Conservation (phyloP, 2,329 filamentous ascomycete species). For the Sarocladiaceae sp. region DNA sequence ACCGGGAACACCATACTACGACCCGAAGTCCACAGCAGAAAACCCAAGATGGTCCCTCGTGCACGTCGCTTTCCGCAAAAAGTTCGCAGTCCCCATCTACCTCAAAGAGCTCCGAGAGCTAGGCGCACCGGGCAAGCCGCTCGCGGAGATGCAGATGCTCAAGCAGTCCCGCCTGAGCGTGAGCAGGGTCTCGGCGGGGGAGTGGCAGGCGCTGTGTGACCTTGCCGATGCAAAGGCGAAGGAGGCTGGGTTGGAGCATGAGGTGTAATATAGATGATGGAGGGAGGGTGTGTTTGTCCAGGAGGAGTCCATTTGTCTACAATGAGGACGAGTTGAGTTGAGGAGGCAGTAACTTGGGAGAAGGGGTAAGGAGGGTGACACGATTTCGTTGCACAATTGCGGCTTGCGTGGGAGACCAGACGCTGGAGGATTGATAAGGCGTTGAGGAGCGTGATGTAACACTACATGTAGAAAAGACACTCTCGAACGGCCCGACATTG, state of each 20-base stretch:
- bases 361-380: neutral
- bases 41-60: slow-evolving; percentile 75
- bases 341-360: neutral
- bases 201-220: slow-evolving; percentile 61
- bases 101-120: slow-evolving; percentile 68
- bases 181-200: slow-evolving; percentile 56
- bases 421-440: neutral
- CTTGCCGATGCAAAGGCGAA: slow-evolving; percentile 42
- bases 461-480: neutral
- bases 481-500: neutral
- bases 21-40: slow-evolving; percentile 61
- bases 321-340: neutral
- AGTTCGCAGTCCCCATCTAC: slow-evolving; percentile 68
- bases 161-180: slow-evolving; percentile 83
- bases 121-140: slow-evolving; percentile 45
- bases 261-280: slow-evolving; percentile 16
- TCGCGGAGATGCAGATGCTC: slow-evolving; percentile 78
- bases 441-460: neutral
- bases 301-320: too few relatives aligned
- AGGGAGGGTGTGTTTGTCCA: too few relatives aligned
- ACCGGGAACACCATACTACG: slow-evolving; percentile 66
- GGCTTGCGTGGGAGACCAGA: neutral
- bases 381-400: neutral
- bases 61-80: slow-evolving; percentile 80
- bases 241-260: slow-evolving; percentile 33